Base-by-base conservation (phyloP, 2,329 filamentous ascomycete species). In the Trichoderma guizhouense region DNA sequence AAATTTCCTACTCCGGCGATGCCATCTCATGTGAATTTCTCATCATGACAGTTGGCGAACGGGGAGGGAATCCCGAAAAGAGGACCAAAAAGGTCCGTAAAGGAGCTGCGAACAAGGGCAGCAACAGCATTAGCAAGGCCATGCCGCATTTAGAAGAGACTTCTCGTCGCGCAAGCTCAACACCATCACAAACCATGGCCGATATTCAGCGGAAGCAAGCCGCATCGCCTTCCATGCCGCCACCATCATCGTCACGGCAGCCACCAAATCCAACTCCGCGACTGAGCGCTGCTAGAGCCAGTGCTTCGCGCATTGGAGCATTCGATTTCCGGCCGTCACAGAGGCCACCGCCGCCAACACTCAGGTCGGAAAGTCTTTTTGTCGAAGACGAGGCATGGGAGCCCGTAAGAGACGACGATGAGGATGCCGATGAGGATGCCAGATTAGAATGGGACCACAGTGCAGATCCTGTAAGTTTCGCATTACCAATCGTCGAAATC, bases 321-420 rank as follows among this genome's bases (percentile, higher is more conserved):
- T 80, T 86, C 79, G 77, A 86, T 80, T 73, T 85, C 78, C 82
- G 86, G n/a, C 86, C 86, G 18, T 87, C 86, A 3, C 87, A 88
- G 71, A 82, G 84, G 36, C 85, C 86, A 3, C 86, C 87, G 18
- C 84, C 87, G 15, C 84, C 88, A 15, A 89, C 88, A 28, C 83
- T 89, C 61, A 86, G 89, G 72, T 87, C 90, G 0, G 89, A 93
- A 69, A 90, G 90, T 65, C 83, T 95, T 6, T 94, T 95, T 76
- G 86, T 94, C n/a, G 90, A 93, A 34, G 91, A 93, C 28, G 91
- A 93, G 73, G 85, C 87, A 58, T 95, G 93, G 92, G 91, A 94
- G 74, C 92, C 92, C 2, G 85, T 92, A 2, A 86, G 79, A 60
- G 82, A 87, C 32, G 84, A 86, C 4, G 90, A 88, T 26, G 89